A percentile compares a stretch with the other conserved stretches of the same genome.
Evolutionary conservation across 768 basidiomycete species (phyloP).

Genomic region (Plicaturopsis crispa): DNA sequence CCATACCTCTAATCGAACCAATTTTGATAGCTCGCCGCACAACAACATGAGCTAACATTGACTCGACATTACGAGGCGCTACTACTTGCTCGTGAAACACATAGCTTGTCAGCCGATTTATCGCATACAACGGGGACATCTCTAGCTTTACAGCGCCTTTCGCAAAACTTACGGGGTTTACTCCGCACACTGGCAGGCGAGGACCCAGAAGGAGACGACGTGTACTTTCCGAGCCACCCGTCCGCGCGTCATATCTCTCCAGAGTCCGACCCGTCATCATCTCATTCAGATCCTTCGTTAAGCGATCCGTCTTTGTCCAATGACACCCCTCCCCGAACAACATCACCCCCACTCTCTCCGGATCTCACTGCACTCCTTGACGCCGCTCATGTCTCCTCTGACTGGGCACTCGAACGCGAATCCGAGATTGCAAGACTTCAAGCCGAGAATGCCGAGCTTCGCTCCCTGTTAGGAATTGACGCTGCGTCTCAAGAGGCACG

Average conservation of each 20-base stretch:
- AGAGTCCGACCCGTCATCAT: slow-evolving; percentile 1
- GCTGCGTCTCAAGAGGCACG: slow-evolving; percentile 41
- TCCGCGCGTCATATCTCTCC: no score
- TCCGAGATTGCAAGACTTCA: slow-evolving; percentile 77
- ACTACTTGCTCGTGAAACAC: slow-evolving; percentile 57
- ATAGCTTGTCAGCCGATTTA: slow-evolving; percentile 47
- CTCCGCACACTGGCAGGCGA: slow-evolving; percentile 66
- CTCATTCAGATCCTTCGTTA: slow-evolving; percentile 3
- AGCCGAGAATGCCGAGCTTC: slow-evolving; percentile 74
- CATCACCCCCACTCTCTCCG: background rate
- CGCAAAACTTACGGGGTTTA: slow-evolving; percentile 63
- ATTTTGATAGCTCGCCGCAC: slow-evolving; percentile 68
- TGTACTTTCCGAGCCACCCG: no score
- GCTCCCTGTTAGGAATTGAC: slow-evolving; percentile 73
- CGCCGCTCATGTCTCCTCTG: slow-evolving; percentile 38
- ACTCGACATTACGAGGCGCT: slow-evolving; percentile 87
- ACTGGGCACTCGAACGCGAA: slow-evolving; percentile 89
- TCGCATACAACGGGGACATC: slow-evolving; percentile 51
- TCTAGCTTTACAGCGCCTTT: slow-evolving; percentile 64
- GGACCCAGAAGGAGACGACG: no score
- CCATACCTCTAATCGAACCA: slow-evolving; percentile 1
- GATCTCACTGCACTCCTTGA: background rate
- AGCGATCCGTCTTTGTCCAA: slow-evolving; percentile 1
- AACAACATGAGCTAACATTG: slow-evolving; percentile 81
- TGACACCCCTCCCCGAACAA: background rate